These are phyloP conservation scores for Alloteropsis semialata DNA, from an alignment of 176 grass and related monocot genomes.

Conservation along the genomic window DNA sequence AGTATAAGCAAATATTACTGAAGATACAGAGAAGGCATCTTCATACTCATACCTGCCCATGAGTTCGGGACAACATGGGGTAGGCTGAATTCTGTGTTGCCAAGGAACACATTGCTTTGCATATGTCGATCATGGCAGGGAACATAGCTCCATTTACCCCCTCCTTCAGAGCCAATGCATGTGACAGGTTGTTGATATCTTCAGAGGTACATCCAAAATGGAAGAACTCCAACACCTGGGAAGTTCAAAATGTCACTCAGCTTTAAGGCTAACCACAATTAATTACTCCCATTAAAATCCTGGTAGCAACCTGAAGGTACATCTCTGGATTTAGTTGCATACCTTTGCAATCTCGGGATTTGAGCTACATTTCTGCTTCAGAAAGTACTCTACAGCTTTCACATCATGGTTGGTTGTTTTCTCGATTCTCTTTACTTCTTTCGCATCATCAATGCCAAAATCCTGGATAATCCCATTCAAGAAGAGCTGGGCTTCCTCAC, in stretches of 20 bases:
- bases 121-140: conserved; percentile 66
- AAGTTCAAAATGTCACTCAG: conserved; percentile 18
- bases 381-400: conserved; percentile 90
- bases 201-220: conserved; percentile 97
- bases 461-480: conserved; percentile 62
- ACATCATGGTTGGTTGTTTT: conserved; percentile 96
- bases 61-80: conserved; percentile 78
- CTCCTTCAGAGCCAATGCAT: conserved; percentile 85
- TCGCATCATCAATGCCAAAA: conserved; percentile 62
- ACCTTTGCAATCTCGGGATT: conserved; percentile 82
- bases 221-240: conserved; percentile 86
- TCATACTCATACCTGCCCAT: conserved; percentile 88
- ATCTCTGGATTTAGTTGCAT: no score
- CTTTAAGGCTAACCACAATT: not conserved
- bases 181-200: conserved; percentile 92
- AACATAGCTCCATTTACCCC: conserved; percentile 67
- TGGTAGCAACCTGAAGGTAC: not conserved
- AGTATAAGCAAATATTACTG: not conserved
- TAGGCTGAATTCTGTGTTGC: conserved; percentile 63
- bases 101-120: conserved; percentile 49
- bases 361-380: conserved; percentile 86
- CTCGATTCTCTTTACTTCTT: conserved; percentile 87
- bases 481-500: conserved; percentile 58
- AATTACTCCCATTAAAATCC: not conserved
- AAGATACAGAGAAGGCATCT: not conserved